Percentiles rank a stretch among this genome's conserved stretches.
Conservation (phyloP, 495 filamentous ascomycete genomes). For the Cenococcum geophilum region DNA sequence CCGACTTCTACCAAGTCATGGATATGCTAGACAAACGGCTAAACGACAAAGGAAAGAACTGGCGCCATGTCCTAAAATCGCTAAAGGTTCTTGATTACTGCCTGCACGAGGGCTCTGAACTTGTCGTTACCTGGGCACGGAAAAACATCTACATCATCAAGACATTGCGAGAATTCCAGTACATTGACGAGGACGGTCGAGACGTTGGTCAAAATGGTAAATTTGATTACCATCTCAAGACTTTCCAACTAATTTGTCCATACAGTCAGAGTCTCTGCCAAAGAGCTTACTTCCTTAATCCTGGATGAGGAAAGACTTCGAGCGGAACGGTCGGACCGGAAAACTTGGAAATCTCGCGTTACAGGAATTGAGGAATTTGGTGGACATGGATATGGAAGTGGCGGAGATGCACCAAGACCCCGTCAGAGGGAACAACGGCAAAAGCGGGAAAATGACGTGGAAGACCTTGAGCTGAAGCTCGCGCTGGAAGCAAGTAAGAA, state of each 20-base stretch:
- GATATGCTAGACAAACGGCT: slow-evolving; percentile 99
- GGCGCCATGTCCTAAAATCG: slow-evolving; percentile 97
- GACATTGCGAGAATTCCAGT: slow-evolving; percentile 91
- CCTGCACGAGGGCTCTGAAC: slow-evolving; percentile 92
- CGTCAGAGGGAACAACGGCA: slow-evolving; percentile 22
- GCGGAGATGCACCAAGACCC: slow-evolving; percentile 33
- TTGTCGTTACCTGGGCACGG: slow-evolving; percentile 95
- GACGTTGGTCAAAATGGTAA: slow-evolving; percentile 95
- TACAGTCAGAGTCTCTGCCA: slow-evolving; percentile 88
- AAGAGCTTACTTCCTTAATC: slow-evolving; percentile 91
- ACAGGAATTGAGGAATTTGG: slow-evolving; percentile 82
- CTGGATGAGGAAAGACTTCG: slow-evolving; percentile 92
- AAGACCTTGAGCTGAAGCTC: slow-evolving; percentile 86
- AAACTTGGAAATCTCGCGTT: slow-evolving; percentile 93
- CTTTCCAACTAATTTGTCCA: slow-evolving; percentile 22
- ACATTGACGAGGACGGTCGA: slow-evolving; percentile 87
- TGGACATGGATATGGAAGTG: slow-evolving; percentile 32
- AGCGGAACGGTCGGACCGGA: slow-evolving; percentile 83
- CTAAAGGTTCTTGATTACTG: slow-evolving; percentile 98
- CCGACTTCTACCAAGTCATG: slow-evolving; percentile 98
- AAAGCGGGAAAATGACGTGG: slow-evolving; percentile 54
- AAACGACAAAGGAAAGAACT: slow-evolving; percentile 99
- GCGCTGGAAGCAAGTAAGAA: slow-evolving; percentile 95
- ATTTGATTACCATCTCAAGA: slow-evolving; percentile 10
- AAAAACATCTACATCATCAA: slow-evolving; percentile 99